Conservation (phyloP, 176 grass and related monocot species). For the Hsuehochloa calcarea region DNA sequence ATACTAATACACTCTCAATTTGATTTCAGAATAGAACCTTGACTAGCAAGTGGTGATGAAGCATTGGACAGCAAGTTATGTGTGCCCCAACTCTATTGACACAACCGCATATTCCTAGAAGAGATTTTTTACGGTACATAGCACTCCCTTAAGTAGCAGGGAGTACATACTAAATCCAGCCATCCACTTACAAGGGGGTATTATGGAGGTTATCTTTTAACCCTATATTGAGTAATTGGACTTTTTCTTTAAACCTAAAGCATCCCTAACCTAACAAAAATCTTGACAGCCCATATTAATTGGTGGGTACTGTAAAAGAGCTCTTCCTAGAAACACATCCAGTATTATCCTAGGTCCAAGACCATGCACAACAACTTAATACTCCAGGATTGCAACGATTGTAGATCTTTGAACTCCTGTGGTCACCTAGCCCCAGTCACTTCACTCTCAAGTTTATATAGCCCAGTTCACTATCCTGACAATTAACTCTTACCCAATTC, state of each 20-base stretch:
- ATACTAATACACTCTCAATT: constrained; percentile 11
- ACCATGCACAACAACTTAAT: neutral
- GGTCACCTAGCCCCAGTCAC: neutral
- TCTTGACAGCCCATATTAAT: neutral
- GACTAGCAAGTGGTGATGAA: neutral
- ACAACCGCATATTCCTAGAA: neutral
- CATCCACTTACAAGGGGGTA: neutral
- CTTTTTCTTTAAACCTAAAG: neutral
- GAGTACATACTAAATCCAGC: neutral
- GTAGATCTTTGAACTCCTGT: neutral
- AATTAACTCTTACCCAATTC: neutral
- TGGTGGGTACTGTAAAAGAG: neutral
- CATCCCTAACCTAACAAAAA: neutral
- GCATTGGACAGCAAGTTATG: neutral
- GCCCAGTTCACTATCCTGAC: neutral
- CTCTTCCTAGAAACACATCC: too few species aligned
- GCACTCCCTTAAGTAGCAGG: neutral
- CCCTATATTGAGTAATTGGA: neutral
- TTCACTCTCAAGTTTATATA: constrained; percentile 11
- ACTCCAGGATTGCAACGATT: neutral
- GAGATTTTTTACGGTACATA: neutral
- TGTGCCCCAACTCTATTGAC: neutral
- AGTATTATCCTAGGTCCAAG: neutral
- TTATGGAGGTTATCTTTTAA: neutral
- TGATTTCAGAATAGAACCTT: neutral